Base-by-base conservation (phyloP, 1,284 basidiomycete species). In the Leccinum subfulvum region DNA sequence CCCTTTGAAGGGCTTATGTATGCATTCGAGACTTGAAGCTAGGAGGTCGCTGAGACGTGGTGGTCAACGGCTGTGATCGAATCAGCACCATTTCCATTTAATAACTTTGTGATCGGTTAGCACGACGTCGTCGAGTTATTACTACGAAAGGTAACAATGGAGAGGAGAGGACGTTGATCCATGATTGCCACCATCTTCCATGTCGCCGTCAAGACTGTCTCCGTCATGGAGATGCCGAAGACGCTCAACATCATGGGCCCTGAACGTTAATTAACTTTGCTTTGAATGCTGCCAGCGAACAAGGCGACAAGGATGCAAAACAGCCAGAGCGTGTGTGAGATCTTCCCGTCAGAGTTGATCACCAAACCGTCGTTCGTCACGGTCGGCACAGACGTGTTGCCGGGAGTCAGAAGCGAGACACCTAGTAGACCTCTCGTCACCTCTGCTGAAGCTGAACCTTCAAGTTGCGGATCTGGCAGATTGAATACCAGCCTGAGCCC, bases 321-420 rank as follows among this genome's bases (percentile, higher is more conserved):
- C 8, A 75, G 35, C 73, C 73, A 75, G 6, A 75, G 67, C 13
- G 62, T 53, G 60, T 77, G 75, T 5, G 75, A 74, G 58, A 75
- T 41, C 59, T 68, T 77, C 14, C 73, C 73, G 62, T 75, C 75
- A 21, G 66, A 47, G 52, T 76, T 70, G 58, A 77, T 59, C 30
- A 67, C 60, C 60, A 77, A 52, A 56, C 64, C n/a, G n/a, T 64
- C 63, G 5, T 52, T 51, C 57, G 64, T 41, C 62, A 16, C 39
- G 2, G 33, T 35, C 41, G 58, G 59, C 35, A 54, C 33, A 51
- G 62, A 39, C 51, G 8, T 56, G 28, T 63, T 62, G 23, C 37
- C 58, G 21, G 21, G 21, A 23, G 54, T 35, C 47, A 33, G 33
- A 14, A 64, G 57, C 30, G 59, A 58, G 26, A 59, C 54, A 7